Evolutionary conservation across 768 basidiomycete genomes (phyloP).

Genomic region (Mycena floridula): DNA sequence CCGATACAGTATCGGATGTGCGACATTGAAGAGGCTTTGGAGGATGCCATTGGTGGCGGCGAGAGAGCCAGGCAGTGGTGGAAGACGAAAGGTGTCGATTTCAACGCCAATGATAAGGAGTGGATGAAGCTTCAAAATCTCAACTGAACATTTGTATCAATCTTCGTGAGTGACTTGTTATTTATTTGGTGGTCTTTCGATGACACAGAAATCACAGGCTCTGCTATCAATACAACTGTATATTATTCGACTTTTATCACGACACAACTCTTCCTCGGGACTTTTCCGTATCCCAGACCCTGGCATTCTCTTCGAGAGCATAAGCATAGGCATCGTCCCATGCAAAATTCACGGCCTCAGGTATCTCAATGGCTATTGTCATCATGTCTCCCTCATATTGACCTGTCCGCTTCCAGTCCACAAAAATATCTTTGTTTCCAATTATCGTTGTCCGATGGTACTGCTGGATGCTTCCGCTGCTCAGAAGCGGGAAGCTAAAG

Average conservation of each 20-base stretch:
- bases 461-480: not conserved
- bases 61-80: slow-evolving; percentile 75
- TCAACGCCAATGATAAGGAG: slow-evolving; percentile 78
- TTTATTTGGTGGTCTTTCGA: not conserved
- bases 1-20: slow-evolving; percentile 85
- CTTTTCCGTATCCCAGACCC: not conserved
- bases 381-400: not conserved
- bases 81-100: slow-evolving; percentile 75
- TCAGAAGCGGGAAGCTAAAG: not conserved
- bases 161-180: not conserved
- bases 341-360: not conserved
- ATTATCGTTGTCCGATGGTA: not conserved
- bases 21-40: slow-evolving; percentile 87
- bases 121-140: slow-evolving; percentile 82
- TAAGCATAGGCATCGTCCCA: too few species aligned
- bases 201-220: not conserved
- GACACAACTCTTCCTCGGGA: not conserved
- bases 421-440: not conserved
- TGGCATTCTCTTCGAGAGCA: not conserved
- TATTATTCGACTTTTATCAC: not conserved
- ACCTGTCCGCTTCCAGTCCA: not conserved
- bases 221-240: not conserved
- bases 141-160: slow-evolving; percentile 32
- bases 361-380: not conserved
- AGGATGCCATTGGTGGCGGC: slow-evolving; percentile 81